phyloP scores from a whole-genome alignment of 208 protist species.

The Tritrichomonas musculus region DNA sequence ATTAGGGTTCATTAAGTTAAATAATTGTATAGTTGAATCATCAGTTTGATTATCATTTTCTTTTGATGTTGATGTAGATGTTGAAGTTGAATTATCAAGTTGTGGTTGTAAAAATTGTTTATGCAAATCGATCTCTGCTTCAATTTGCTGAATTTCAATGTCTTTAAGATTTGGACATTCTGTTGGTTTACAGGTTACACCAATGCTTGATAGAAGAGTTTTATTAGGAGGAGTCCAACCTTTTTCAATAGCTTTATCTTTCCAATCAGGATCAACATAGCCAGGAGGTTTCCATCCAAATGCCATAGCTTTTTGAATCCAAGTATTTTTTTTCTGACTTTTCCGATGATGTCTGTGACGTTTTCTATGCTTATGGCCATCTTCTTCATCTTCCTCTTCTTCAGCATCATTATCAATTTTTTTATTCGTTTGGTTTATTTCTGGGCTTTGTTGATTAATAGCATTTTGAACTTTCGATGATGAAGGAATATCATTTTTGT shows the following conservation, averaged over 20 bases:
- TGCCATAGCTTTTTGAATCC: background rate
- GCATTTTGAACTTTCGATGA: background rate
- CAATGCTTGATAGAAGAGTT: background rate
- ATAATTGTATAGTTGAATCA: background rate
- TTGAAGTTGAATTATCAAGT: background rate
- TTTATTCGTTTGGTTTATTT: background rate
- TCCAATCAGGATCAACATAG: background rate
- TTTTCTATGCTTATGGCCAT: too few species aligned
- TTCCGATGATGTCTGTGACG: background rate
- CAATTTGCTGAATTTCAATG: background rate
- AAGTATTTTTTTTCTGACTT: background rate
- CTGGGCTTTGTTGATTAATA: background rate
- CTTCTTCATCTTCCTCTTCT: too few species aligned
- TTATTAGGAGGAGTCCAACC: background rate
- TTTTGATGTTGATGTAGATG: too few species aligned
- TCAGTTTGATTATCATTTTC: too few species aligned
- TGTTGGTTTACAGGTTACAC: background rate
- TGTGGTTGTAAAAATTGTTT: too few species aligned
- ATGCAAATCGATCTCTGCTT: background rate
- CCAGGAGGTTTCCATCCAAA: background rate
- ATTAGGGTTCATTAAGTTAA: background rate
- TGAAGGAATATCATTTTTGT: background rate
- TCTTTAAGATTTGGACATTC: background rate
- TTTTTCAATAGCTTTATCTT: background rate
- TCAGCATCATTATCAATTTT: too few species aligned